Evolutionary conservation across 2,329 filamentous ascomycete genomes (phyloP).

Genomic region (Didymellaceae sp.): DNA sequence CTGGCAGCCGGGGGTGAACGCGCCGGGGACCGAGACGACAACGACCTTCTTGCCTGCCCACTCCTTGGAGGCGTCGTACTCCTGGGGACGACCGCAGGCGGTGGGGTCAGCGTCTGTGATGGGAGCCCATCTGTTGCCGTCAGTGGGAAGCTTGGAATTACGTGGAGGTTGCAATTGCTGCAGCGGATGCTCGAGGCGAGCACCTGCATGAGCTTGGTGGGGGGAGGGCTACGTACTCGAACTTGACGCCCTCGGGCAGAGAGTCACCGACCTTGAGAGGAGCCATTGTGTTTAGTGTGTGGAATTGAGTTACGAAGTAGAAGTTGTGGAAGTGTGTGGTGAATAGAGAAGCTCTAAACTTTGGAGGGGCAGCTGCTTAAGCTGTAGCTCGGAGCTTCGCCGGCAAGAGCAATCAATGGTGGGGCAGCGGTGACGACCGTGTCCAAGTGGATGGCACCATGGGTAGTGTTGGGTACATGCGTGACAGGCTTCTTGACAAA

Average conservation of each 20-base stretch:
- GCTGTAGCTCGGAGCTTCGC: constrained; percentile 17
- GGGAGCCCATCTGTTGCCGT: constrained; percentile 70
- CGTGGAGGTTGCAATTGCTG: background rate
- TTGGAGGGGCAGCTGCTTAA: constrained; percentile 22
- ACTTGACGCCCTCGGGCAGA: constrained; percentile 81
- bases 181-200: constrained; percentile 2
- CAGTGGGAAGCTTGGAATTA: background rate
- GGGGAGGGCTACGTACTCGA: constrained; percentile 62
- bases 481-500: constrained; percentile 18
- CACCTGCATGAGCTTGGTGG: constrained; percentile 7
- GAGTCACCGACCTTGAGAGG: constrained; percentile 79
- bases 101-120: constrained; percentile 75
- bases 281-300: constrained; percentile 56
- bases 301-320: background rate
- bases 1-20: constrained; percentile 74
- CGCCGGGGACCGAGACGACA: constrained; percentile 70
- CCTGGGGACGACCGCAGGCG: constrained; percentile 77
- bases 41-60: constrained; percentile 75
- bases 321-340: constrained; percentile 1
- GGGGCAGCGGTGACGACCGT: constrained; percentile 16
- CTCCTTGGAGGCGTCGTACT: constrained; percentile 80
- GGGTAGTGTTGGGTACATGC: too few relatives aligned
- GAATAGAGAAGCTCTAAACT: background rate
- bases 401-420: constrained; percentile 8
- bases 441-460: constrained; percentile 11